These are phyloP conservation scores for Capillidium rhysosporum DNA, from an alignment of 371 early-diverging fungal genomes.

Conservation along the genomic window DNA sequence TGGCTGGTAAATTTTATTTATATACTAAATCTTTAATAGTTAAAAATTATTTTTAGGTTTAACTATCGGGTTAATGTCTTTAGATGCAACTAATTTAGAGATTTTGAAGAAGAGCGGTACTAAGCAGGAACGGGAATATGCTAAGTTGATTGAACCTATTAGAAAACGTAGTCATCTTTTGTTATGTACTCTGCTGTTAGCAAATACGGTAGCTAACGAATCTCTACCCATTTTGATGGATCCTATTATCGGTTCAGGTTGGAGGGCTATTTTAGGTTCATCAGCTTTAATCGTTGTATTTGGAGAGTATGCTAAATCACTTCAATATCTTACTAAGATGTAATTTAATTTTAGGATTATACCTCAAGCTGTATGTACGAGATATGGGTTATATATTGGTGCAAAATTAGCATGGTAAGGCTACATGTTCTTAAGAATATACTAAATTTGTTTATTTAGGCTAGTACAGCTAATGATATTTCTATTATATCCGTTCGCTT, in stretches of 20 bases:
- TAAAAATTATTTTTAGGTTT: no score
- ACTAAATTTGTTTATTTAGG: neutral
- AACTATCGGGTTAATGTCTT: constrained; percentile 62
- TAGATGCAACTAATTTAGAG: constrained; percentile 41
- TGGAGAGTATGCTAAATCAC: no score
- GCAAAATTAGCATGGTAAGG: constrained; percentile 36
- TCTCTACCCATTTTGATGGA: constrained; percentile 75
- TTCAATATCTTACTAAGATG: no score
- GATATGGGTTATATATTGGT: constrained; percentile 56
- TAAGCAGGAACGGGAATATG: constrained; percentile 29
- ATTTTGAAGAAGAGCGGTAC: constrained; percentile 49
- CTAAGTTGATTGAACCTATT: constrained; percentile 41
- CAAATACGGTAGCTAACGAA: constrained; percentile 85
- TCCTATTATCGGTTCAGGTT: constrained; percentile 46
- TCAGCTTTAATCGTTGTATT: constrained; percentile 80
- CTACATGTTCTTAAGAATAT: constrained; percentile 7
- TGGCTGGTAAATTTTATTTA: no score
- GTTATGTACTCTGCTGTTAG: constrained; percentile 65
- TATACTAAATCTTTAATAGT: no score
- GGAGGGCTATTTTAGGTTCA: constrained; percentile 71
- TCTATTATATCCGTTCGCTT: constrained; percentile 47
- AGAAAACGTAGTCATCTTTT: constrained; percentile 48
- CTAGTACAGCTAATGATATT: constrained; percentile 10
- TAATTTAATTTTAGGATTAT: no score
- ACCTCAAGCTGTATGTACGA: constrained; percentile 36